These are phyloP conservation scores for Paraconiothyrium sp. DNA, from an alignment of 2,329 filamentous ascomycete species.

Conservation along the genomic window DNA sequence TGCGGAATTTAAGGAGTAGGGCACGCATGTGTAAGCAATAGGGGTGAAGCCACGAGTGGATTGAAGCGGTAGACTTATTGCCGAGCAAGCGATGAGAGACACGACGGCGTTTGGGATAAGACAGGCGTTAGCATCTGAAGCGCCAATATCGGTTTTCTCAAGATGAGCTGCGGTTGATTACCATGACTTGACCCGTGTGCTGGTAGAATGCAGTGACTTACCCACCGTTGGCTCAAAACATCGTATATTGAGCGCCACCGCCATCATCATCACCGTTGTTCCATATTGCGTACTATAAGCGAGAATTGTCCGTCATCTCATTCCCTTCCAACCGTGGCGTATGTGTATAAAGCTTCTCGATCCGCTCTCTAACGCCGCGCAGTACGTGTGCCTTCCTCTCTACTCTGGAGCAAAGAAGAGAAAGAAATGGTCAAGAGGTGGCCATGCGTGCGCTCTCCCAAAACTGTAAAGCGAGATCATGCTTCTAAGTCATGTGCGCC, in stretches of 20 bases:
- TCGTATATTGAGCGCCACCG: no score
- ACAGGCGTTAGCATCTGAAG: no score
- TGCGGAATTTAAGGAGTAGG: conserved; percentile 69
- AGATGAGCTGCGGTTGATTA: no score
- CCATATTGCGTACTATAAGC: no score
- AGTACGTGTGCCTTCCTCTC: not conserved
- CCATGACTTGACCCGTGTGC: no score
- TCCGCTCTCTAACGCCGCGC: not conserved
- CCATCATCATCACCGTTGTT: no score
- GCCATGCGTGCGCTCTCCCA: not conserved
- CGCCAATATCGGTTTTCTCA: no score
- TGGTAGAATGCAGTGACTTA: no score
- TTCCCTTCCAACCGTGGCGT: not conserved
- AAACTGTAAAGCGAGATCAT: no score
- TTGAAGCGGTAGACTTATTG: no score
- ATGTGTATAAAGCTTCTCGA: not conserved
- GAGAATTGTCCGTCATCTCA: not conserved
- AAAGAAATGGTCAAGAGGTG: not conserved
- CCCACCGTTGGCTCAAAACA: no score
- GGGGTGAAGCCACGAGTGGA: not conserved
- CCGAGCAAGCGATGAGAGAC: not conserved
- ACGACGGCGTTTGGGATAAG: not conserved
- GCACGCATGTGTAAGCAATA: not conserved
- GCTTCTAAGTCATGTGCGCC: no score
- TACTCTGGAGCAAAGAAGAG: not conserved